These are phyloP conservation scores for Albizia julibrissin DNA, from an alignment of 306 rosid species.

Conservation along the genomic window DNA sequence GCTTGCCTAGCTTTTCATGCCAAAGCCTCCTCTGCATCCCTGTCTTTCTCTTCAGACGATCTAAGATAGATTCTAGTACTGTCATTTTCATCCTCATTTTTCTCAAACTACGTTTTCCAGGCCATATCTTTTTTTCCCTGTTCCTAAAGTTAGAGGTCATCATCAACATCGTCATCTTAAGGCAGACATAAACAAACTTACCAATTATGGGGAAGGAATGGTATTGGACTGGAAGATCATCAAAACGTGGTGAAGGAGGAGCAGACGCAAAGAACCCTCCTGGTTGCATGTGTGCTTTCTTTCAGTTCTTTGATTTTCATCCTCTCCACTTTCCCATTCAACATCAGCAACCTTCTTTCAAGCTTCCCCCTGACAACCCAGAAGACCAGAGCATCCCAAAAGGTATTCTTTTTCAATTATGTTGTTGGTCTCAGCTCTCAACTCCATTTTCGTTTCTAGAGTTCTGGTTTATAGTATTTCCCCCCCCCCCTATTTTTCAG, in stretches of 20 bases:
- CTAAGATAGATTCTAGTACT: slow-evolving; percentile 22
- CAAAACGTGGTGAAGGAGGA: slow-evolving; percentile 47
- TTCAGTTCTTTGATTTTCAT: slow-evolving; percentile 87
- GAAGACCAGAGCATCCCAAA: slow-evolving; percentile 46
- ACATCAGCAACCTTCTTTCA: slow-evolving; percentile 50
- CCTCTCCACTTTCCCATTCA: slow-evolving; percentile 52
- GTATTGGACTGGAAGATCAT: slow-evolving; percentile 61
- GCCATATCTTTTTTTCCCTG: slow-evolving; percentile 16
- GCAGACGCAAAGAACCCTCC: slow-evolving; percentile 42
- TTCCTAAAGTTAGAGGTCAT: not conserved
- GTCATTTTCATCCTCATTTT: slow-evolving; percentile 57
- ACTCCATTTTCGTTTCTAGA: not conserved
- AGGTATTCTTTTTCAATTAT: slow-evolving; percentile 42
- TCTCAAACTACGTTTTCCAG: slow-evolving; percentile 18
- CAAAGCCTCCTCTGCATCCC: slow-evolving; percentile 23
- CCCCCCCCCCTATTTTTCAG: slow-evolving; percentile 46
- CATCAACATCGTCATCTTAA: not conserved
- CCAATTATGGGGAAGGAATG: slow-evolving; percentile 73
- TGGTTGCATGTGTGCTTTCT: slow-evolving; percentile 87
- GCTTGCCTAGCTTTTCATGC: slow-evolving; percentile 27
- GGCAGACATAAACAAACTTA: not conserved
- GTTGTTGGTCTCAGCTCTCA: not conserved
- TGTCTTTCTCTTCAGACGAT: not conserved
- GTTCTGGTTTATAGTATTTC: slow-evolving; percentile 24
- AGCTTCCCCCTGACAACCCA: slow-evolving; percentile 31